Base-by-base conservation (phyloP, 1,284 basidiomycete genomes). In the Golubevia sp. region DNA sequence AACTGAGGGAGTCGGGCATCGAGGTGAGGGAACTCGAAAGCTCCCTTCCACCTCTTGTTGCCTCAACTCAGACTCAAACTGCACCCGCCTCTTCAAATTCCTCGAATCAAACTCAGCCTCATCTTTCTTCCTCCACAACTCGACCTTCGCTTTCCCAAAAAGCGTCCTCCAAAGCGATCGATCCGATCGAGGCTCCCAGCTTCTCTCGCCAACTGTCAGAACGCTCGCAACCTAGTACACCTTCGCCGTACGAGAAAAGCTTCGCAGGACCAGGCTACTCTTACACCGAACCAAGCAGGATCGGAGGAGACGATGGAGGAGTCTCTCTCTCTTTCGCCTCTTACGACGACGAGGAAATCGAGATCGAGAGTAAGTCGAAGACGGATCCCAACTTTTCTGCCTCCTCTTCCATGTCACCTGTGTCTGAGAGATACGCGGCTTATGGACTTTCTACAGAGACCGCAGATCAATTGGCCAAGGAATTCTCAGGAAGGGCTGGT, bases 11-110 rank as follows among this genome's bases (percentile, higher is more conserved):
- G 56, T 71, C 71, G 13, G 76, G 76, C 1, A 77, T 79, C 56
- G 69, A 77, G 52, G 76, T 79, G 0, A 65, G 62, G 48, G 76
- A 79, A 63, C 68, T 79, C 6, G 60, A 77, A 52, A 76, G 73
- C 55, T 76, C 71, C 20, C 54, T 79, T 27, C 76, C 76, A 3
- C 71, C 73, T 20, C 66, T 79, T 8, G 59, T 73, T 11, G 64
- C 71, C 2, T 56, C 64, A 1, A 50, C 24, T 44, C 38, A 44
- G 18, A 8, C 18, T 44, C 38, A 8, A 13, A 8, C 38, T 13
- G 11, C 38, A 13, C 38, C 11, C 11, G 18, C 13, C 38, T 44
- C 38, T 13, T 44, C 38, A 44, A 44, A 8, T 44, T 44, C 38
- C 38, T 44, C 13, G 38, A 4, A 44, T n/a, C n/a, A n/a, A 44